Conservation (phyloP, 1,284 basidiomycete species). For the Trametes pubescens region DNA sequence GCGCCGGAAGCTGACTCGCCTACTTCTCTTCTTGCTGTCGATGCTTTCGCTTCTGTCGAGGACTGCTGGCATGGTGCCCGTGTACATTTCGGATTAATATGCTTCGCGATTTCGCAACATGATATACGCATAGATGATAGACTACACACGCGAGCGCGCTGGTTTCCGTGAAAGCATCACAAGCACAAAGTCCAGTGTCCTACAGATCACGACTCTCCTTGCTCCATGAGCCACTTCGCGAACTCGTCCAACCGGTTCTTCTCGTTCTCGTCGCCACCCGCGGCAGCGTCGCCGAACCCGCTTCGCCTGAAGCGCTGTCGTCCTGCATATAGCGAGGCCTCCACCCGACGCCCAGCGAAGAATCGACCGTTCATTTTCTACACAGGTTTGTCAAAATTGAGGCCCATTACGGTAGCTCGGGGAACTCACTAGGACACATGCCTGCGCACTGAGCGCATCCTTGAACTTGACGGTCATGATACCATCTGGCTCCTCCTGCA, state of each 20-base stretch:
- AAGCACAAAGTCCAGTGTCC: background rate
- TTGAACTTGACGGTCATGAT: slow-evolving; percentile 97
- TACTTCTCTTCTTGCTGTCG: slow-evolving; percentile 18
- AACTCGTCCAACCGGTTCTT: slow-evolving; percentile 88
- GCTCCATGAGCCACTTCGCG: slow-evolving; percentile 84
- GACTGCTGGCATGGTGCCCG: slow-evolving; percentile 7
- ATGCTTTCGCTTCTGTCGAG: slow-evolving; percentile 22
- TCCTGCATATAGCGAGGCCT: slow-evolving; percentile 83
- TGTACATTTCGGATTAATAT: slow-evolving; percentile 27
- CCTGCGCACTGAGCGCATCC: slow-evolving; percentile 86
- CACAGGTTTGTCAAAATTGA: slow-evolving; percentile 3
- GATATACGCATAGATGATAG: slow-evolving; percentile 26
- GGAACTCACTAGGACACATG: slow-evolving; percentile 81
- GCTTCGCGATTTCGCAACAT: slow-evolving; percentile 2
- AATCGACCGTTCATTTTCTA: slow-evolving; percentile 97
- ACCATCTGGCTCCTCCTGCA: slow-evolving; percentile 91
- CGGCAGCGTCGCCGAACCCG: slow-evolving; percentile 64
- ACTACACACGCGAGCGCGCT: slow-evolving; percentile 8
- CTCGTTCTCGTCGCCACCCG: slow-evolving; percentile 76
- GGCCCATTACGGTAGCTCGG: background rate
- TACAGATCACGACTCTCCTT: slow-evolving; percentile 63
- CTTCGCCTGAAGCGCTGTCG: slow-evolving; percentile 85
- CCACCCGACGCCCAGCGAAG: slow-evolving; percentile 87
- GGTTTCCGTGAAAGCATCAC: no score
- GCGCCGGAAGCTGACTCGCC: background rate